phyloP scores from a whole-genome alignment of 2,329 filamentous ascomycete genomes.

The Acrocalymma vagum region DNA sequence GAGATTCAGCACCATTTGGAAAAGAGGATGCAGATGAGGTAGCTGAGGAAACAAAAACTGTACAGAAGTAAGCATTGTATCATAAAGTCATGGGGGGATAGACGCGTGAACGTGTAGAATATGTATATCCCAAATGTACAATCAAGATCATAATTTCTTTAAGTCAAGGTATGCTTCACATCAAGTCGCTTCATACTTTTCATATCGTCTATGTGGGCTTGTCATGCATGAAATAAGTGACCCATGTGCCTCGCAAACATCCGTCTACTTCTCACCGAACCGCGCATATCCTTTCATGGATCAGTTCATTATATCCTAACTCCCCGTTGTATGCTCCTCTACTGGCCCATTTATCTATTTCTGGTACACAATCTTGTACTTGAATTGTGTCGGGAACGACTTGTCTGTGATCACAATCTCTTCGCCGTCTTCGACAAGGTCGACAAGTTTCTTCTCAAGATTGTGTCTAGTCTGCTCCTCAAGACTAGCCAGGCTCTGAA shows the following conservation, averaged over 20 bases:
- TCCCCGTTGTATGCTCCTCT: too few relatives aligned
- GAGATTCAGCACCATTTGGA: constrained; percentile 28
- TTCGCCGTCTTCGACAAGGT: constrained; percentile 81
- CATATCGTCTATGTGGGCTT: too few relatives aligned
- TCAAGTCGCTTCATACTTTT: not conserved
- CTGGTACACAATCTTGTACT: constrained; percentile 64
- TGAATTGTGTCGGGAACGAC: constrained; percentile 80
- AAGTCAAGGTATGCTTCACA: not conserved
- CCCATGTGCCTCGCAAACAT: too few relatives aligned
- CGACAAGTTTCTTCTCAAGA: constrained; percentile 76
- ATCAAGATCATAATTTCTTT: not conserved
- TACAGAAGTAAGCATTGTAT: constrained; percentile 8
- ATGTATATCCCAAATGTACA: constrained; percentile 13
- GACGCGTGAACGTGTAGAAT: constrained; percentile 2
- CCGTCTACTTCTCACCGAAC: too few relatives aligned
- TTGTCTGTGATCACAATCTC: constrained; percentile 93
- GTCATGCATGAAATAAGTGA: too few relatives aligned
- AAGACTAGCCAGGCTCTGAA: constrained; percentile 81
- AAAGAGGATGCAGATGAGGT: constrained; percentile 16
- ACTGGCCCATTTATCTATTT: too few relatives aligned
- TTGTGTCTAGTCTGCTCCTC: constrained; percentile 88
- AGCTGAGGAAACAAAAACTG: constrained; percentile 2
- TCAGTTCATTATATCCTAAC: too few relatives aligned
- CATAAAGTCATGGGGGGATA: too few relatives aligned
- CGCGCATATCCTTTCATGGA: too few relatives aligned